Percentiles rank a stretch among this genome's conserved stretches.
Conservation (phyloP, 2,329 filamentous ascomycete species). For the Thielaviopsis musarum region DNA sequence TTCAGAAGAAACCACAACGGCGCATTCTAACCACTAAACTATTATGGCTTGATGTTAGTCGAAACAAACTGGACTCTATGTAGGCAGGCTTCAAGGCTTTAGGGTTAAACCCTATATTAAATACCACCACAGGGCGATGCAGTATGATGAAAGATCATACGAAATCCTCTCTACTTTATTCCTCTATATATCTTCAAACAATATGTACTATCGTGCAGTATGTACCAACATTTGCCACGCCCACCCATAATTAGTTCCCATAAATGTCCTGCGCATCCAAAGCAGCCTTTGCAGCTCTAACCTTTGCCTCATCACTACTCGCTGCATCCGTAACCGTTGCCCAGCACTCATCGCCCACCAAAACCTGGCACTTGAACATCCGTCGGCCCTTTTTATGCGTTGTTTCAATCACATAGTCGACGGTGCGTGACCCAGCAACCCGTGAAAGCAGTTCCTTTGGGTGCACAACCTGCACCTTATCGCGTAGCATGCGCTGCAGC, state of each 20-base stretch:
- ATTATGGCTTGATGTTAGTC: constrained; percentile 4
- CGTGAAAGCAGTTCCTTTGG: constrained; percentile 37
- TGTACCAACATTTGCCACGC: no score
- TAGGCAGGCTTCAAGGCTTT: neutral
- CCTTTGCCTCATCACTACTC: constrained; percentile 34
- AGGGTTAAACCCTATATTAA: neutral
- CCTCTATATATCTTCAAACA: neutral
- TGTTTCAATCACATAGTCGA: constrained; percentile 42
- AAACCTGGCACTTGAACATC: constrained; percentile 30
- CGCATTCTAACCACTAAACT: constrained; percentile 12
- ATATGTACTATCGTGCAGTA: neutral
- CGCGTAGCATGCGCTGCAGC: constrained; percentile 43
- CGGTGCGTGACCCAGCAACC: neutral
- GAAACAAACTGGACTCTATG: neutral
- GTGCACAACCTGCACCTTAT: constrained; percentile 39
- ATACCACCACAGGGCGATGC: no score
- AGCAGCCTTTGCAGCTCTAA: constrained; percentile 29
- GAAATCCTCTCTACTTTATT: no score
- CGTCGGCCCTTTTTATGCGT: constrained; percentile 38
- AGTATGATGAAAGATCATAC: no score
- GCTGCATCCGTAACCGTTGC: constrained; percentile 29
- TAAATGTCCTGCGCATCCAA: neutral
- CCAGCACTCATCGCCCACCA: constrained; percentile 30
- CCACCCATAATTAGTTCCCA: neutral
- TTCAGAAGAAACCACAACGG: constrained; percentile 6